Conservation (phyloP, 371 early-diverging fungal species). For the Parasitella parasitica region DNA sequence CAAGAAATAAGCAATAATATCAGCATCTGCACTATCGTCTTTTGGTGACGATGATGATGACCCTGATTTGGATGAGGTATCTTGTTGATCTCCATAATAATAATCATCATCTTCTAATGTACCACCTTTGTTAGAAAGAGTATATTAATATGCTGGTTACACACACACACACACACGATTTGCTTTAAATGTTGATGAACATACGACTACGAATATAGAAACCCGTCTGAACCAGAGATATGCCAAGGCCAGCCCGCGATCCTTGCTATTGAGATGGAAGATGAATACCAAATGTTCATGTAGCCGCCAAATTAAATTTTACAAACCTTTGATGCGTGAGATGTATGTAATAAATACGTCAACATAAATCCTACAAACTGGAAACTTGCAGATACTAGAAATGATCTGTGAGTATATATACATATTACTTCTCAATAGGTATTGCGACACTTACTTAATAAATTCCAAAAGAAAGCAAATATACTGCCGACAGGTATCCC, state of each 20-base stretch:
- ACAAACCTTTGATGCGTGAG: constrained; percentile 58
- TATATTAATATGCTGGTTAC: neutral
- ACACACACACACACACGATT: neutral
- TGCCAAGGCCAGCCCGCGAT: constrained; percentile 60
- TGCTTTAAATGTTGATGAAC: neutral
- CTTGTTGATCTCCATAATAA: constrained; percentile 9
- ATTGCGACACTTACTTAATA: constrained; percentile 45
- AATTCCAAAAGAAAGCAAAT: constrained; percentile 62
- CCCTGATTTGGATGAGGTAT: neutral
- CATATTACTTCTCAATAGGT: no score
- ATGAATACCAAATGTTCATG: constrained; percentile 13
- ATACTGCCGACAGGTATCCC: constrained; percentile 65
- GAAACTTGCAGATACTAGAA: constrained; percentile 67
- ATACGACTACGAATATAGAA: constrained; percentile 51
- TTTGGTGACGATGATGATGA: neutral
- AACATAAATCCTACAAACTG: constrained; percentile 73
- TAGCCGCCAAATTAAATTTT: neutral
- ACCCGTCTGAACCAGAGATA: constrained; percentile 59
- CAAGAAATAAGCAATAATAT: constrained; percentile 40
- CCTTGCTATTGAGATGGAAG: constrained; percentile 29
- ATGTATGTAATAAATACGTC: constrained; percentile 67
- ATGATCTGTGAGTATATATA: neutral
- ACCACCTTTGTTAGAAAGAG: constrained; percentile 17
- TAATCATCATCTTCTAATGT: constrained; percentile 25
- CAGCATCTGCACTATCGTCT: constrained; percentile 18